A percentile compares a stretch with the other conserved stretches of the same genome.
These are phyloP conservation scores for Oemleria cerasiformis DNA, from an alignment of 306 rosid genomes.

Conservation along the genomic window DNA sequence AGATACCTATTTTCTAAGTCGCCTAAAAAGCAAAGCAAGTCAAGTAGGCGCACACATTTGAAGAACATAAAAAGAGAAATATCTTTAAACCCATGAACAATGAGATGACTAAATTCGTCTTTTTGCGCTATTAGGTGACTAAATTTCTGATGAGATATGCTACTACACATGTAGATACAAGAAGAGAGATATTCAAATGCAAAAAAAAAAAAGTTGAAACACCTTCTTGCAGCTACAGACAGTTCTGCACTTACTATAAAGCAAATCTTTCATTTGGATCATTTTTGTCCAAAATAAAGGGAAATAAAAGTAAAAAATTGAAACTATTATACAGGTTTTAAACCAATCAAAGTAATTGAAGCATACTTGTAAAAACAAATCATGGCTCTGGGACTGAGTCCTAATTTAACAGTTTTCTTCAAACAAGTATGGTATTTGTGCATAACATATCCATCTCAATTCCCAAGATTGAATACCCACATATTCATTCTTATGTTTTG, in stretches of 20 bases:
- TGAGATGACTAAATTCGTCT: background rate
- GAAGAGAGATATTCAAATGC: background rate
- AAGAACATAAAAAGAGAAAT: background rate
- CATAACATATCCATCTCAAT: no score
- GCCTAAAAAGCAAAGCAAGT: background rate
- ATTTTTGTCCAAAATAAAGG: background rate
- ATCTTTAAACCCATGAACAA: background rate
- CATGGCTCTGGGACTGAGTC: background rate
- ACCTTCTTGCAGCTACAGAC: background rate
- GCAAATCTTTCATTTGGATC: background rate
- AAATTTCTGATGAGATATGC: background rate
- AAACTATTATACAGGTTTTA: background rate
- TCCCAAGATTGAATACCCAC: no score
- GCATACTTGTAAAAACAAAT: background rate
- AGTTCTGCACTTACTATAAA: background rate
- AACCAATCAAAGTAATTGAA: constrained; percentile 1
- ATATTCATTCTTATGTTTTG: no score
- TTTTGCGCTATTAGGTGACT: background rate
- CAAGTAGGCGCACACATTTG: background rate
- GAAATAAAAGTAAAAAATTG: no score
- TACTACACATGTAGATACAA: background rate
- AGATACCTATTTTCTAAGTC: background rate
- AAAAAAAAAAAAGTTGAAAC: background rate
- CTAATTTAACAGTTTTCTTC: no score
- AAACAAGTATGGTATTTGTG: no score